Conservation (phyloP, 2,329 filamentous ascomycete genomes). For the Claviceps sp. region DNA sequence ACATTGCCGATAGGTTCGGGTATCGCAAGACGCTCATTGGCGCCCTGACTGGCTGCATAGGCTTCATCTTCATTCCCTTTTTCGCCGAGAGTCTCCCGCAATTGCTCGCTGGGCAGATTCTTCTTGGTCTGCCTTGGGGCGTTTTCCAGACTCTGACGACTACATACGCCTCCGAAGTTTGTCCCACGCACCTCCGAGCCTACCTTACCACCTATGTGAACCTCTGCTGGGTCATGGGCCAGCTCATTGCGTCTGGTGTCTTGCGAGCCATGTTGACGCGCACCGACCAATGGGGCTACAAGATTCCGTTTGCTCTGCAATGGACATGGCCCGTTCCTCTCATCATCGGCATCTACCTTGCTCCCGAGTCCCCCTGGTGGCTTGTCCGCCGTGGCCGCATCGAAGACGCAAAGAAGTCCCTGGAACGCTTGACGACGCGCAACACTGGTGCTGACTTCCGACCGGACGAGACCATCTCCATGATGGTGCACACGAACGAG, state of each 20-base stretch:
- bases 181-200: constrained; percentile 30
- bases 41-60: constrained; percentile 23
- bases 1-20: constrained; percentile 31
- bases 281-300: constrained; percentile 29
- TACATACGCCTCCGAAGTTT: constrained; percentile 35
- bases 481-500: constrained; percentile 39
- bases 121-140: constrained; percentile 34
- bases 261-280: constrained; percentile 25
- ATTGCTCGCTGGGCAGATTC: constrained; percentile 31
- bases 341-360: constrained; percentile 27
- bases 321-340: constrained; percentile 36
- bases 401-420: constrained; percentile 24
- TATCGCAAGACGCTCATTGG: constrained; percentile 34
- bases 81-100: constrained; percentile 27
- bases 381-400: constrained; percentile 27
- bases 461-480: constrained; percentile 30
- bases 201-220: constrained; percentile 37
- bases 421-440: constrained; percentile 27
- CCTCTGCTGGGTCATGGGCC: constrained; percentile 36
- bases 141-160: constrained; percentile 33
- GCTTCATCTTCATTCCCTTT: constrained; percentile 36
- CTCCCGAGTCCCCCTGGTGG: constrained; percentile 39
- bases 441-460: constrained; percentile 22
- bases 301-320: constrained; percentile 35
- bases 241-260: constrained; percentile 31